Conservation (phyloP, 2,329 filamentous ascomycete genomes). For the Cytospora leucostoma region DNA sequence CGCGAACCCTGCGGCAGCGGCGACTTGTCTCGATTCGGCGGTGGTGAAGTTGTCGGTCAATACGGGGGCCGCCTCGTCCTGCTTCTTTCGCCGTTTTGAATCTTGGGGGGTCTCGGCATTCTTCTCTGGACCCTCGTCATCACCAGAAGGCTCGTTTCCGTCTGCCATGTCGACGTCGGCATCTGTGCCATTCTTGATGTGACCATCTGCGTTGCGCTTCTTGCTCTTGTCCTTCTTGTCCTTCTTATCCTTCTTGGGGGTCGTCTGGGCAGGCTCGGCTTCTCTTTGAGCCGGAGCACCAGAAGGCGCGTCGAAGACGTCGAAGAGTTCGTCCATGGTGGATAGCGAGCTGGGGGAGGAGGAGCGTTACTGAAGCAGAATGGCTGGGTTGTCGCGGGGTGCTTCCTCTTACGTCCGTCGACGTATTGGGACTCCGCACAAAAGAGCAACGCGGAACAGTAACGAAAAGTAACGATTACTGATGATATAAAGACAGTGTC, state of each 20-base stretch:
- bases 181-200: conserved; percentile 61
- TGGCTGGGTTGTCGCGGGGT: not conserved
- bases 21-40: conserved; percentile 88
- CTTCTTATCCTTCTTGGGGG: conserved; percentile 40
- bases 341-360: not conserved
- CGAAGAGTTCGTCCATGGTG: conserved; percentile 76
- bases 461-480: not conserved
- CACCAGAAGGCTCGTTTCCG: conserved; percentile 43
- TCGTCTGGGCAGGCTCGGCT: conserved; percentile 32
- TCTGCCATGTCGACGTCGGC: conserved; percentile 49
- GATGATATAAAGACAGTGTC: not conserved
- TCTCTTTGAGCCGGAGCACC: not conserved
- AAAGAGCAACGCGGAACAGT: too few relatives aligned
- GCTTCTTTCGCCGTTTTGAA: conserved; percentile 64
- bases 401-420: not conserved
- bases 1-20: conserved; percentile 70
- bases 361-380: not conserved
- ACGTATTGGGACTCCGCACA: not conserved
- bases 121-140: conserved; percentile 36
- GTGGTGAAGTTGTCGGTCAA: conserved; percentile 95
- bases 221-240: conserved; percentile 66
- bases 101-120: conserved; percentile 50
- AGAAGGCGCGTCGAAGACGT: conserved; percentile 72
- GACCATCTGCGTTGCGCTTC: conserved; percentile 84
- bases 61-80: conserved; percentile 72